phyloP scores from a whole-genome alignment of 1,284 basidiomycete genomes.

The Leccinum griseonigrum region DNA sequence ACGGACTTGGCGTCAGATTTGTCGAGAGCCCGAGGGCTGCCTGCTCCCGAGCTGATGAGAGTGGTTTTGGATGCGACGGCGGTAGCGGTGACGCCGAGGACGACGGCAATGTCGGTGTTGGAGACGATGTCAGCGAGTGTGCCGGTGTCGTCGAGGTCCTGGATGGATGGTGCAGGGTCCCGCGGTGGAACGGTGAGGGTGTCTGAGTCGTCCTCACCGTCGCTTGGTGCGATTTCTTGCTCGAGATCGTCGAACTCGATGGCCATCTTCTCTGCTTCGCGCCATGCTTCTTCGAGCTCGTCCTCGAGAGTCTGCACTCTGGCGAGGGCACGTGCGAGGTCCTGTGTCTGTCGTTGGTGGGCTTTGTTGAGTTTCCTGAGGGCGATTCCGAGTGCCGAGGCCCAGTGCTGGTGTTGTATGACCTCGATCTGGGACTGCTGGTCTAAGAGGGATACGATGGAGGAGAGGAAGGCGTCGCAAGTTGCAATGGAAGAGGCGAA shows the following conservation, averaged over 20 bases:
- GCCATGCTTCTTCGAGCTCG: constrained; percentile 80
- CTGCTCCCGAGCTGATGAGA: constrained; percentile 14
- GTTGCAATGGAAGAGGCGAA: constrained; percentile 57
- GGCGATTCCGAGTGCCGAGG: constrained; percentile 72
- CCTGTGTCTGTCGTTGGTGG: constrained; percentile 59
- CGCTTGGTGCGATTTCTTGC: constrained; percentile 29
- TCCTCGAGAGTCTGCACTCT: constrained; percentile 56
- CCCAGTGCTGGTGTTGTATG: constrained; percentile 62
- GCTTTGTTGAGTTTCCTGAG: constrained; percentile 71
- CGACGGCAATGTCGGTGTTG: constrained; percentile 28
- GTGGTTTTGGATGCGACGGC: constrained; percentile 31
- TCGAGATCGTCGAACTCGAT: constrained; percentile 59
- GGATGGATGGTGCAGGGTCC: neutral
- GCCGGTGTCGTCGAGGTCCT: constrained; percentile 39
- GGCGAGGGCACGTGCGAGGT: constrained; percentile 47
- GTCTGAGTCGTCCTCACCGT: constrained; percentile 23
- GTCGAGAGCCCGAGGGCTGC: constrained; percentile 2
- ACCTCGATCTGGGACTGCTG: constrained; percentile 63
- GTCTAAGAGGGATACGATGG: constrained; percentile 55
- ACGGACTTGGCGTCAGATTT: constrained; percentile 25
- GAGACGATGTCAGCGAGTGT: constrained; percentile 27
- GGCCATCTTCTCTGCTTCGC: constrained; percentile 68
- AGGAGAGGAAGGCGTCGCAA: constrained; percentile 56
- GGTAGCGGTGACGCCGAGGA: constrained; percentile 32
- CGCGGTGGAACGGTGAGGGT: neutral